Evolutionary conservation across 331 rosid genomes (phyloP).

Genomic region (Quercus lobata): DNA sequence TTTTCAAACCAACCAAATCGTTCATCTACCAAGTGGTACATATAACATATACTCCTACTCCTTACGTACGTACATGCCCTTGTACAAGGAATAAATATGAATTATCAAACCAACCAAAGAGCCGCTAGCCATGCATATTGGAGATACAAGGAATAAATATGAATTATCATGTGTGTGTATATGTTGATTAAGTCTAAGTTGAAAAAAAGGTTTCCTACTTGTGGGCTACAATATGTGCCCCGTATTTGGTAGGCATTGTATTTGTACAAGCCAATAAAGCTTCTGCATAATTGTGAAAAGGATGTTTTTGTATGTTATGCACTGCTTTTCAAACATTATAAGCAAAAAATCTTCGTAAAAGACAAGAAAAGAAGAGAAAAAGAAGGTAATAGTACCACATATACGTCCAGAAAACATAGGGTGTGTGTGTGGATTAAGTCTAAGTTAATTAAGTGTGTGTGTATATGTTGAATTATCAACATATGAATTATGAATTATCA

Average conservation of each 20-base stretch:
- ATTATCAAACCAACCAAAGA: too few relatives aligned
- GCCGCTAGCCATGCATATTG: not conserved
- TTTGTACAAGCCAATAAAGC: conserved; percentile 11
- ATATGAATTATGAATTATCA: too few relatives aligned
- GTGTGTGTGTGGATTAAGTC: not conserved
- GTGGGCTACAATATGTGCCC: not conserved
- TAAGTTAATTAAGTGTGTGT: not conserved
- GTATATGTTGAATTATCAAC: too few relatives aligned
- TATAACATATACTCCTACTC: not conserved
- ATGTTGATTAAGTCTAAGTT: not conserved
- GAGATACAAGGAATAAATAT: not conserved
- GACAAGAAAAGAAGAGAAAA: not conserved
- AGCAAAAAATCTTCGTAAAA: not conserved
- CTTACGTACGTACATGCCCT: not conserved
- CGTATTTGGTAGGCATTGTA: conserved; percentile 6
- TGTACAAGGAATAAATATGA: too few relatives aligned
- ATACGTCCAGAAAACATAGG: not conserved
- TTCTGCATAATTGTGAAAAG: conserved; percentile 10
- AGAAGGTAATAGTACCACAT: too few relatives aligned
- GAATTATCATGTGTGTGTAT: conserved; percentile 5
- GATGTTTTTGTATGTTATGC: not conserved
- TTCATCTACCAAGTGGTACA: not conserved
- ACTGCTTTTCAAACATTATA: not conserved
- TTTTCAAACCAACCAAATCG: not conserved
- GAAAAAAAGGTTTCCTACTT: not conserved